Percentiles rank a stretch among this genome's conserved stretches.
Conservation (phyloP, 192 early-diverging fungal genomes). For the Coemansia sp. region DNA sequence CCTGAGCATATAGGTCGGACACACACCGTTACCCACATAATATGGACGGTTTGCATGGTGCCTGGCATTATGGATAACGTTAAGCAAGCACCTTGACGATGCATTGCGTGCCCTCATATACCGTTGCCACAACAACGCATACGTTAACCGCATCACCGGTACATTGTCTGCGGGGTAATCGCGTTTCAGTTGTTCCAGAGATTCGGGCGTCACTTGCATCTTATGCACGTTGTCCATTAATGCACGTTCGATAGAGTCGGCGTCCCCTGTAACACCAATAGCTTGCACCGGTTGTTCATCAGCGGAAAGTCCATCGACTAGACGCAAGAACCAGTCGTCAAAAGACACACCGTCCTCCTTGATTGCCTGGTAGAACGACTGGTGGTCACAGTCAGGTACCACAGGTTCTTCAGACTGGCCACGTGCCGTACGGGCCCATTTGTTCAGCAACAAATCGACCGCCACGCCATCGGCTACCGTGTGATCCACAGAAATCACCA, state of each 20-base stretch:
- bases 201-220: constrained; percentile 20
- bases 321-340: constrained; percentile 27
- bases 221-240: constrained; percentile 24
- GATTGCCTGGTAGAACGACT: constrained; percentile 18
- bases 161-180: constrained; percentile 4
- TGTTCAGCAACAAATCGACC: constrained; percentile 27
- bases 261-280: background rate
- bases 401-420: no score
- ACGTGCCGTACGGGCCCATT: constrained; percentile 25
- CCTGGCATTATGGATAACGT: constrained; percentile 31
- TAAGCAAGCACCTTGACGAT: constrained; percentile 2
- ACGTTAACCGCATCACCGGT: constrained; percentile 33
- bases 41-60: constrained; percentile 21
- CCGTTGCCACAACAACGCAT: constrained; percentile 48
- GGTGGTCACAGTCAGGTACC: constrained; percentile 41
- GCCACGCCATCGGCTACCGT: constrained; percentile 40
- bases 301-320: constrained; percentile 14
- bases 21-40: constrained; percentile 44
- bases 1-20: constrained; percentile 36
- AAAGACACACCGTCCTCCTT: background rate
- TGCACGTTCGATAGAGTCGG: constrained; percentile 20
- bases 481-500: constrained; percentile 44
- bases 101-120: constrained; percentile 9
- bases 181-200: constrained; percentile 10
- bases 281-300: constrained; percentile 1